These are phyloP conservation scores for Asterophora parasitica DNA, from an alignment of 768 basidiomycete genomes.

Conservation along the genomic window DNA sequence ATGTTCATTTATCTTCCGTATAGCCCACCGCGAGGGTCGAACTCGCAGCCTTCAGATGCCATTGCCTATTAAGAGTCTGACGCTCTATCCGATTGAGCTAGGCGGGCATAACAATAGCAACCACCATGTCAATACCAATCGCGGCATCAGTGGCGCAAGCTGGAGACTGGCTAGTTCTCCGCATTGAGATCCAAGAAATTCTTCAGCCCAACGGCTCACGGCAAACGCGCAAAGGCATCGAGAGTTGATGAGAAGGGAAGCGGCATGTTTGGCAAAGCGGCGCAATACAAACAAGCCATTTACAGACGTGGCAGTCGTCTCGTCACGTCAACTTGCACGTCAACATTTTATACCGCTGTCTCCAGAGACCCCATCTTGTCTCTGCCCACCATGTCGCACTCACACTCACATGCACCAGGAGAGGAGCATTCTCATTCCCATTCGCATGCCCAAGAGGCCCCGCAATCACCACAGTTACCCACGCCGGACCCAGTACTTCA, in stretches of 20 bases:
- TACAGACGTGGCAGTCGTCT: conserved; percentile 14
- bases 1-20: too few species aligned
- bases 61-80: conserved; percentile 36
- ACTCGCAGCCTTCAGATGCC: conserved; percentile 5
- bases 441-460: conserved; percentile 31
- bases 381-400: conserved; percentile 52
- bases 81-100: conserved; percentile 64
- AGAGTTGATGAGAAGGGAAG: too few species aligned
- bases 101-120: conserved; percentile 37
- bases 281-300: conserved; percentile 10
- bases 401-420: conserved; percentile 59
- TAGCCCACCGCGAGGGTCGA: conserved; percentile 8
- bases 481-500: conserved; percentile 69
- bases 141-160: too few species aligned
- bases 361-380: background rate
- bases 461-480: conserved; percentile 40
- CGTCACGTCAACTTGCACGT: background rate
- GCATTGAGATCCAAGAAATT: too few species aligned
- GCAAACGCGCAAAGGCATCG: too few species aligned
- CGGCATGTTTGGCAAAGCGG: background rate
- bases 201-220: too few species aligned
- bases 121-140: too few species aligned
- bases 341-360: background rate
- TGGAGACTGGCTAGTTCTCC: too few species aligned
- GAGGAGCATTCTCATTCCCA: conserved; percentile 46